Percentiles rank a stretch among this genome's conserved stretches.
phyloP scores from a whole-genome alignment of 495 filamentous ascomycete species.

The Umbilicaria muhlenbergii region DNA sequence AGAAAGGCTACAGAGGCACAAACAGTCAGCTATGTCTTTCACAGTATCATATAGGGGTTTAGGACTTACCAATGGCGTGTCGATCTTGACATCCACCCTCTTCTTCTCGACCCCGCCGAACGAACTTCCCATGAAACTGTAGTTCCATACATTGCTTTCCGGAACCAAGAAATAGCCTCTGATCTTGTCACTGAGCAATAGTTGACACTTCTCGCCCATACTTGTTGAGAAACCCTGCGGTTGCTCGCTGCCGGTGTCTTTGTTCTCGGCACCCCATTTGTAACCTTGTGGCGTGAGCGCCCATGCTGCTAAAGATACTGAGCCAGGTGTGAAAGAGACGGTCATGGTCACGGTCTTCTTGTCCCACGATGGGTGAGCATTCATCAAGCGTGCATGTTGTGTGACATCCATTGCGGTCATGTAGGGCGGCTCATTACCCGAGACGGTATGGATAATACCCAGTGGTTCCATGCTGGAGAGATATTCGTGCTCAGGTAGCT shows the following conservation, averaged over 20 bases:
- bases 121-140: slow-evolving; percentile 86
- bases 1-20: slow-evolving; percentile 39
- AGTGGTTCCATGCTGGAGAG: slow-evolving; percentile 79
- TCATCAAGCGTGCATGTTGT: slow-evolving; percentile 78
- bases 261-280: slow-evolving; percentile 96
- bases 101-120: slow-evolving; percentile 86
- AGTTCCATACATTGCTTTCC: slow-evolving; percentile 85
- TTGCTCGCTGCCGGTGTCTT: slow-evolving; percentile 77
- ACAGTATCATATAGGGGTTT: not conserved
- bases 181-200: slow-evolving; percentile 82
- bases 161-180: slow-evolving; percentile 92
- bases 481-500: slow-evolving; percentile 85
- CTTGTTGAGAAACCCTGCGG: slow-evolving; percentile 82
- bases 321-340: slow-evolving; percentile 96
- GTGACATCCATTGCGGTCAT: slow-evolving; percentile 94
- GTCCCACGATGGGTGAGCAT: slow-evolving; percentile 69
- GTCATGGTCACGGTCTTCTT: slow-evolving; percentile 94
- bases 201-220: slow-evolving; percentile 91
- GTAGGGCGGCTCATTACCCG: slow-evolving; percentile 86
- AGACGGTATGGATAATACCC: slow-evolving; percentile 89
- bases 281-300: slow-evolving; percentile 79
- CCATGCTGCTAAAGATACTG: slow-evolving; percentile 88
- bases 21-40: not conserved
- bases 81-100: slow-evolving; percentile 77
- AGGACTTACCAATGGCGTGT: slow-evolving; percentile 49